Evolutionary conservation across 345 rosid genomes (phyloP), one percentile per base, ranked within the genome.

Genomic region (Barbarea vulgaris): DNA sequence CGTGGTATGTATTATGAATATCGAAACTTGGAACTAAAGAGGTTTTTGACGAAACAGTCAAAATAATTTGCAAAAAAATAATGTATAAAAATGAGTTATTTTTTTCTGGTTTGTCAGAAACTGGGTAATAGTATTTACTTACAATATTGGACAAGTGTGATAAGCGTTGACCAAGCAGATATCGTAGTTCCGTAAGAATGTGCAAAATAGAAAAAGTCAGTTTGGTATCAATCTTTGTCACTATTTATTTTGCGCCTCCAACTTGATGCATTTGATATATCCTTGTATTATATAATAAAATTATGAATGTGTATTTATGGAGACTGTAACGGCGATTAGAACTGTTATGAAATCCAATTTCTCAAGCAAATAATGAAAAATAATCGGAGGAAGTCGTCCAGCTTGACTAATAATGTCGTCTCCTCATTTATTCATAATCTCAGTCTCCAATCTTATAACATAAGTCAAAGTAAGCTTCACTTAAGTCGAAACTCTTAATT

Each of bases 181-280:
- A 69, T 42, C 44, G 36, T 7, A 37, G 47, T 15, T 41, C 54
- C 22, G 55, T 64, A 55, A 65, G 28, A 46, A 33, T 6, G 41
- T 58, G 65, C 11, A 52, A 13, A 31, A 52, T 24, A 24, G 34
- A 1, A 6, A 6, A 31, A 44, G 48, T 51, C 42, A 54, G 71
- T 69, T 46, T 44, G 70, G 42, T 63, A 63, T 69, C 80, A 70
- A 77, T 77, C 75, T 69, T 54, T 69, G 65, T 77, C 71, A 77
- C 58, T 9, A 64, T 34, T 76, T 54, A 77, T 33, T 69, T 25
- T 36, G 37, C 63, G 51, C 50, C 34, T 76, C 50, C 48, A 54
- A 11, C 48, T 44, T 44, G 14, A 15, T 42, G 48, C 17, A 42
- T 42, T 14, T 15, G 48, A 42, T 42, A 9, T 57, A 57, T 64